Evolutionary conservation across 139 green algal species (phyloP).

Genomic region (Coelastrella sp.): DNA sequence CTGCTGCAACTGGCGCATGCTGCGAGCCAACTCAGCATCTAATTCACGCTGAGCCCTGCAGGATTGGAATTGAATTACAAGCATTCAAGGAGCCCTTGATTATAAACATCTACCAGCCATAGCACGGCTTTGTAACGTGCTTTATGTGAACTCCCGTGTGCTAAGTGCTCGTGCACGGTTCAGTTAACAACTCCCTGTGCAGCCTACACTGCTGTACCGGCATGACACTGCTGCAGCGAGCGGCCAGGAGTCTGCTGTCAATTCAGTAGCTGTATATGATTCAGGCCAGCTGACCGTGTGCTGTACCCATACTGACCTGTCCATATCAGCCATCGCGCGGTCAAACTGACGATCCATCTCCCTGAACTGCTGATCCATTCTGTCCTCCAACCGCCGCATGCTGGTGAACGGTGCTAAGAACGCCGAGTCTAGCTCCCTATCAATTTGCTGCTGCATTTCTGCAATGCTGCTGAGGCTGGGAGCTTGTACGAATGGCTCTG

Average conservation of each 20-base stretch:
- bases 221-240: too few species aligned
- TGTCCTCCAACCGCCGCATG: conserved; percentile 20
- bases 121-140: too few species aligned
- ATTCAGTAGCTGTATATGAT: too few species aligned
- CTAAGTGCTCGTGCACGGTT: too few species aligned
- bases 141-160: too few species aligned
- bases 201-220: too few species aligned
- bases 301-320: background rate
- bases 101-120: too few species aligned
- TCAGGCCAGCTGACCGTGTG: too few species aligned
- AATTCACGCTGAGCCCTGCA: conserved; percentile 33
- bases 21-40: conserved; percentile 35
- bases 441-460: conserved; percentile 42
- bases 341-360: conserved; percentile 50
- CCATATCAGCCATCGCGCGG: conserved; percentile 43
- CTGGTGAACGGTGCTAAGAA: conserved; percentile 27
- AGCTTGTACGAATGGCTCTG: conserved; percentile 25
- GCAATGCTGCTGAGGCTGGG: conserved; percentile 22
- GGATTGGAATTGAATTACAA: background rate
- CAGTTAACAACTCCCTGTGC: too few species aligned
- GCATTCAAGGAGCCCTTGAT: too few species aligned
- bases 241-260: too few species aligned
- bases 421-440: conserved; percentile 20
- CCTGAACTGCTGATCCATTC: conserved; percentile 36
- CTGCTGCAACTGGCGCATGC: conserved; percentile 40